Base-by-base conservation (phyloP, 2,329 filamentous ascomycete species). In the Fusarium napiforme region DNA sequence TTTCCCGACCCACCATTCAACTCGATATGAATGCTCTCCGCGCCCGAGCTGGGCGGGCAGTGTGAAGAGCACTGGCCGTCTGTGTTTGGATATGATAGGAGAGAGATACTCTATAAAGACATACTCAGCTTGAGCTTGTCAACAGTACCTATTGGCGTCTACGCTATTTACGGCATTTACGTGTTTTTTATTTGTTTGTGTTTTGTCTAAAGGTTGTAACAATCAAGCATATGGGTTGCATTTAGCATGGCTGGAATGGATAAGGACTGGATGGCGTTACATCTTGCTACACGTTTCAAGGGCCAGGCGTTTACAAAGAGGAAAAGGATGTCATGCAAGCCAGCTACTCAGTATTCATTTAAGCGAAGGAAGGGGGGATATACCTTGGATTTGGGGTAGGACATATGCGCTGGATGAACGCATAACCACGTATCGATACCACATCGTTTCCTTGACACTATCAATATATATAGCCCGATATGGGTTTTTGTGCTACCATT, bases 1-100 rank as follows among this genome's bases (percentile, higher is more conserved):
- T 90, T 47, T 79, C 85, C 34, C 82, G 88, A 42, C 80, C 80
- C 7, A 45, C 73, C 11, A 71, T 80, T 39, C 69, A 77, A 60
- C 76, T 80, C 18, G 71, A 80, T 36, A 75, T 80, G 71, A 69
- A 60, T 39, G 68, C 71, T 46, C 60, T 79, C 47, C 75, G 68
- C 26, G 68, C 60, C 69, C 77, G 77, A 71, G 71, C 74, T 39
- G 72, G 75, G 28, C 67, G 76, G 30, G 75, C 73, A 65, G 73
- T 74, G 60, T 78, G 67, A 76, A 69, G 72, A 76, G 67, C 76
- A 39, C 74, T 78, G 46, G 60, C 68, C 52, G 65, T 52, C 59
- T 73, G 71, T 47, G 71, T 69, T 73, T 75, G 71, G 52, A 49
- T 71, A 46, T 73, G 47, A 76, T 30, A 7, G 36, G 67, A 65